A percentile compares a stretch with the other conserved stretches of the same genome.
Evolutionary conservation across 805 yeast genomes (phyloP).

Genomic region (Pichia rugopelliculosa): DNA sequence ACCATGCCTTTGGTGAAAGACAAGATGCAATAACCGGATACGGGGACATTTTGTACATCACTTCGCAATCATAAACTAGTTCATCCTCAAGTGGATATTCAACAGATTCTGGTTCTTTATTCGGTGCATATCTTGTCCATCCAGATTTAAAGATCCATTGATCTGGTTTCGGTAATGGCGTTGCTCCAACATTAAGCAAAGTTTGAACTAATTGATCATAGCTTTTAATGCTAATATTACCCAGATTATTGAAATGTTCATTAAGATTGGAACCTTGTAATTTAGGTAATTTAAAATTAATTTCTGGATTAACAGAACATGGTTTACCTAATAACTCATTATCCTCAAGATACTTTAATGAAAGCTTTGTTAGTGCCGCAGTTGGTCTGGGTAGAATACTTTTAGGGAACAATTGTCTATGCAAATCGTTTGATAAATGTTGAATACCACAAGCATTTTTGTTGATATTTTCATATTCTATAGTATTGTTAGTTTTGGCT

Average conservation of each 20-base stretch:
- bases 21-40: constrained; percentile 82
- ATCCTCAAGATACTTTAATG: constrained; percentile 38
- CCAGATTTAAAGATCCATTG: constrained; percentile 61
- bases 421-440: constrained; percentile 48
- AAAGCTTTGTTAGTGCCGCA: constrained; percentile 47
- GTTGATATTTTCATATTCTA: background rate
- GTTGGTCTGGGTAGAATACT: constrained; percentile 23
- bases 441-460: constrained; percentile 39
- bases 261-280: constrained; percentile 69
- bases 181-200: constrained; percentile 33
- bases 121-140: constrained; percentile 69
- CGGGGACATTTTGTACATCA: constrained; percentile 62
- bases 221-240: constrained; percentile 49
- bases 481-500: background rate
- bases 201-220: constrained; percentile 46
- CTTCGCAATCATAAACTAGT: constrained; percentile 86
- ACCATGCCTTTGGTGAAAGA: constrained; percentile 74
- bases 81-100: constrained; percentile 63
- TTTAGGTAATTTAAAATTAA: constrained; percentile 54
- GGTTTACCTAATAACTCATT: constrained; percentile 72
- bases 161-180: constrained; percentile 33
- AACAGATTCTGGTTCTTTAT: constrained; percentile 48
- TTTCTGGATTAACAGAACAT: constrained; percentile 55
- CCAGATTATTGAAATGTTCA: constrained; percentile 78
- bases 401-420: constrained; percentile 52